These are phyloP conservation scores for Apiospora malaysiana DNA, from an alignment of 2,329 filamentous ascomycete species.

Conservation along the genomic window DNA sequence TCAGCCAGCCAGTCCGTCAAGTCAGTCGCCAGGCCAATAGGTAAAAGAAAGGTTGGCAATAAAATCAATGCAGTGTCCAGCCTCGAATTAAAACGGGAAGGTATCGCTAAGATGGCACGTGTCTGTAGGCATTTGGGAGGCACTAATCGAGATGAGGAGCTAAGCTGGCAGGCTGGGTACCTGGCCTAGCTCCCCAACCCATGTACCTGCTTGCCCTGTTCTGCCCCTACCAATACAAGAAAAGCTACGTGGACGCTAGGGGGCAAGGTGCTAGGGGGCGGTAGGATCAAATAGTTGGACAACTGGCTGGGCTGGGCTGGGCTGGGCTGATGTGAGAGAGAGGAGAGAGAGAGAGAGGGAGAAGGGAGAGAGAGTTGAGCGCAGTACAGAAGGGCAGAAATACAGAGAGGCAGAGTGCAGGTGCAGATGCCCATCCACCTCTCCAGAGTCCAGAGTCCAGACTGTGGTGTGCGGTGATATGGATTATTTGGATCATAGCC, in stretches of 20 bases:
- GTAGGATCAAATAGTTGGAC: slow-evolving; percentile 4
- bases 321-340: slow-evolving; percentile 17
- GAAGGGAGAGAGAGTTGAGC: too few species aligned
- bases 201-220: slow-evolving; percentile 6
- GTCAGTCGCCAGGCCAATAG: background rate
- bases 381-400: too few species aligned
- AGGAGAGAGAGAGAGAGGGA: background rate
- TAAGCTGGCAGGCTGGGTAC: background rate
- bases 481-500: background rate
- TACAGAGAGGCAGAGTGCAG: background rate
- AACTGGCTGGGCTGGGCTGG: slow-evolving; percentile 7
- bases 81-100: slow-evolving; percentile 15
- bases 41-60: slow-evolving; percentile 16
- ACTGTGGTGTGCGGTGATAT: background rate
- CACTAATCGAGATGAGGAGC: slow-evolving; percentile 9
- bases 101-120: slow-evolving; percentile 15
- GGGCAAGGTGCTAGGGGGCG: background rate
- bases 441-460: background rate
- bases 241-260: slow-evolving; percentile 3
- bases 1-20: too few species aligned
- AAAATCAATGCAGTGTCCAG: slow-evolving; percentile 6
- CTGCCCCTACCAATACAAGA: background rate
- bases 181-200: background rate
- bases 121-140: slow-evolving; percentile 14
- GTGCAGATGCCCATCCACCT: background rate